Evolutionary conservation across 2,329 filamentous ascomycete species (phyloP).

Genomic region (Nemania bipapillata): DNA sequence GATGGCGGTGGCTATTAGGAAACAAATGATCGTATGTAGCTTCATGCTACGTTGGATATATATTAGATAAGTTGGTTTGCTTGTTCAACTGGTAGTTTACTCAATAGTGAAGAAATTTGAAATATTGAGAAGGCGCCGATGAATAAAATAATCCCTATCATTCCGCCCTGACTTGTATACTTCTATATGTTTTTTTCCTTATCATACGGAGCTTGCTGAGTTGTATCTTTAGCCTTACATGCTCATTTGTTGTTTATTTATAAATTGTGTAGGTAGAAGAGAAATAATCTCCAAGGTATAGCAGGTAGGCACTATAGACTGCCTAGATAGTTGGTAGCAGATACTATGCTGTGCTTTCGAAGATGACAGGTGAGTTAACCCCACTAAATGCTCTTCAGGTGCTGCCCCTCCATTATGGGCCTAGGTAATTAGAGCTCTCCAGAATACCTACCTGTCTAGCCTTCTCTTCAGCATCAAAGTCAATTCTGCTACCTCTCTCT

Average conservation of each 20-base stretch:
- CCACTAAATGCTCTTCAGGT: background rate
- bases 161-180: background rate
- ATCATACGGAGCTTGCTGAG: too few relatives aligned
- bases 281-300: background rate
- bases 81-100: background rate
- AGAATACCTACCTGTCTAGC: background rate
- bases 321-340: too few relatives aligned
- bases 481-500: background rate
- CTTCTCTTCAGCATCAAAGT: background rate
- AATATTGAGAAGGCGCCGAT: too few relatives aligned
- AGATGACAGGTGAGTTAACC: too few relatives aligned
- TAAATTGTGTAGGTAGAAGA: background rate
- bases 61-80: background rate
- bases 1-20: constrained; percentile 1
- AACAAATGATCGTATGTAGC: background rate
- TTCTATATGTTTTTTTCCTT: too few relatives aligned
- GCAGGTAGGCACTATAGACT: too few relatives aligned
- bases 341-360: too few relatives aligned
- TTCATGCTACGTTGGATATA: constrained; percentile 14
- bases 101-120: too few relatives aligned
- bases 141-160: background rate
- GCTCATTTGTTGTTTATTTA: background rate
- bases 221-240: background rate
- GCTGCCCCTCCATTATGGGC: background rate
- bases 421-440: too few relatives aligned